Conservation (phyloP, 2,329 filamentous ascomycete genomes). For the Leptographium procerum region DNA sequence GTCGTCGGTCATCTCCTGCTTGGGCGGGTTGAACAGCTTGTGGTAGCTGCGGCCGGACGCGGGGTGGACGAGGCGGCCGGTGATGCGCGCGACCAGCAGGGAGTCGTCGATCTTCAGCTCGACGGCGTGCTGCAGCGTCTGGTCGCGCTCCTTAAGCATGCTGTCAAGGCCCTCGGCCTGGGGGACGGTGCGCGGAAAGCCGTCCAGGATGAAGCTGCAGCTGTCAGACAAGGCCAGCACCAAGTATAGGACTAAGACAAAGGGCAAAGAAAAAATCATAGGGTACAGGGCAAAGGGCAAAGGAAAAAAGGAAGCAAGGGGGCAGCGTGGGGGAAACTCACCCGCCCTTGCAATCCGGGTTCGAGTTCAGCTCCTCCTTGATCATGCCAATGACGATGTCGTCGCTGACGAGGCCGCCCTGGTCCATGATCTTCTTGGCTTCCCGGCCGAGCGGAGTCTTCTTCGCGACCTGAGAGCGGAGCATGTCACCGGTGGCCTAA, state of each 20-base stretch:
- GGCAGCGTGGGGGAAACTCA: slow-evolving; percentile 29
- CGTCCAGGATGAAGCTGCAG: slow-evolving; percentile 92
- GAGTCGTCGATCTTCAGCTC: slow-evolving; percentile 95
- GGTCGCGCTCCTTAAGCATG: slow-evolving; percentile 70
- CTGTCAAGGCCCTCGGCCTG: slow-evolving; percentile 90
- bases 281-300: not conserved
- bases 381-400: slow-evolving; percentile 99
- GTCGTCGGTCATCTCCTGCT: slow-evolving; percentile 89
- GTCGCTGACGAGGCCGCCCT: slow-evolving; percentile 92
- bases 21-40: slow-evolving; percentile 97
- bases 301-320: not conserved
- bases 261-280: not conserved
- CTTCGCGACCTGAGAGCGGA: slow-evolving; percentile 94
- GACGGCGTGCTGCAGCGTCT: slow-evolving; percentile 86
- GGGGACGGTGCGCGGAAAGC: slow-evolving; percentile 91
- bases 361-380: slow-evolving; percentile 88
- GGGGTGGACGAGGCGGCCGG: slow-evolving; percentile 88
- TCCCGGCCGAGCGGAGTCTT: slow-evolving; percentile 90
- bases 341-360: slow-evolving; percentile 94
- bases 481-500: slow-evolving; percentile 96
- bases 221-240: not conserved
- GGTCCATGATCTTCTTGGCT: slow-evolving; percentile 99
- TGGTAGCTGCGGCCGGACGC: slow-evolving; percentile 95
- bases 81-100: slow-evolving; percentile 90
- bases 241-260: not conserved